Evolutionary conservation across 768 basidiomycete species (phyloP).

Genomic region (Inosperma sp.): DNA sequence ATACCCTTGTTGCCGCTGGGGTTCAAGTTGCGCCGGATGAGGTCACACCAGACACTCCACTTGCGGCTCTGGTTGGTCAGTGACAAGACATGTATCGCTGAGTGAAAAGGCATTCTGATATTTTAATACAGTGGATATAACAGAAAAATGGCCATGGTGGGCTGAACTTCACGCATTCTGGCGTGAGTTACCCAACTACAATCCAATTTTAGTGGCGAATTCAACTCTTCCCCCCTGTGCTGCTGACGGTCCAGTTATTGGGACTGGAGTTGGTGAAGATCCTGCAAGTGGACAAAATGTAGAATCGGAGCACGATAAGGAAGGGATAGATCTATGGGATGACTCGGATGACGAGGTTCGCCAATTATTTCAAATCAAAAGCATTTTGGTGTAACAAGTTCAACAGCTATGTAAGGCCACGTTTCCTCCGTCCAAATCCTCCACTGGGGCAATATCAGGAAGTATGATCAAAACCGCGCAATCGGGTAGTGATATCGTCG

Average conservation of each 20-base stretch:
- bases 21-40: conserved; percentile 16
- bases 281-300: conserved; percentile 3
- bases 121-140: conserved; percentile 8
- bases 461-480: not conserved
- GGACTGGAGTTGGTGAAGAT: conserved; percentile 6
- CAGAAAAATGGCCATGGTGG: conserved; percentile 25
- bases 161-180: conserved; percentile 26
- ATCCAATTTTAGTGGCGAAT: conserved; percentile 21
- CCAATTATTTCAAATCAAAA: not conserved
- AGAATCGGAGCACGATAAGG: not conserved
- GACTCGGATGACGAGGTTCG: conserved; percentile 1
- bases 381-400: not conserved
- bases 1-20: conserved; percentile 15
- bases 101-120: conserved; percentile 2
- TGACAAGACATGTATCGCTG: not conserved
- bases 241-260: conserved; percentile 1
- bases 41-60: conserved; percentile 3
- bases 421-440: not conserved
- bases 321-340: not conserved
- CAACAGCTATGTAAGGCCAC: not conserved
- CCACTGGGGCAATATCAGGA: not conserved
- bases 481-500: not conserved
- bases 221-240: conserved; percentile 22
- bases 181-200: conserved; percentile 29
- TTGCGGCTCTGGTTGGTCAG: conserved; percentile 19